These are phyloP conservation scores for Arxiozyma slooffiae DNA, from an alignment of 1,139 yeast species.

Conservation along the genomic window DNA sequence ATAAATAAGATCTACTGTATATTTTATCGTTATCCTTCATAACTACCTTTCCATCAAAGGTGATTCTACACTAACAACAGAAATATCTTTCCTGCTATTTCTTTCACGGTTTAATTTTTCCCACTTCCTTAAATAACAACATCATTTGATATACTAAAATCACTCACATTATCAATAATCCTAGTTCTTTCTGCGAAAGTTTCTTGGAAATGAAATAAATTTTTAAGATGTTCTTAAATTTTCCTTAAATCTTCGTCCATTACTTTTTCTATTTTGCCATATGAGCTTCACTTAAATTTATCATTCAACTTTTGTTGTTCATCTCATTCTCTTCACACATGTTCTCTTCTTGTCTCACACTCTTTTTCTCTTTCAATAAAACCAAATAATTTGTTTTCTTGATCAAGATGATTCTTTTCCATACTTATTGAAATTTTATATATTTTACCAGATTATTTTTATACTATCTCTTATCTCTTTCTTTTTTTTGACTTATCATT, in stretches of 20 bases:
- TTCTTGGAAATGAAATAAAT: slow-evolving; percentile 68
- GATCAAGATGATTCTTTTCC: slow-evolving; percentile 54
- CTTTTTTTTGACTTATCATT: slow-evolving; percentile 16
- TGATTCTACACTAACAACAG: slow-evolving; percentile 66
- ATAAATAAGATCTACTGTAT: slow-evolving; percentile 24
- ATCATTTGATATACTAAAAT: slow-evolving; percentile 84
- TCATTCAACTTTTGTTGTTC: slow-evolving; percentile 18
- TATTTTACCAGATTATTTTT: slow-evolving; percentile 18
- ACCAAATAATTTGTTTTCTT: slow-evolving; percentile 56
- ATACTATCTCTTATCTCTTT: slow-evolving; percentile 5
- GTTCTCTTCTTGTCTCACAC: slow-evolving; percentile 19
- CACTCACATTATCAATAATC: slow-evolving; percentile 89
- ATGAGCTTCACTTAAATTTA: neutral
- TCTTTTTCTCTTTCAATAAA: slow-evolving; percentile 36
- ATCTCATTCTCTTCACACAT: slow-evolving; percentile 10
- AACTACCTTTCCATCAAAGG: slow-evolving; percentile 60
- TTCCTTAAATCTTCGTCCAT: slow-evolving; percentile 41
- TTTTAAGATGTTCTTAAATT: slow-evolving; percentile 68
- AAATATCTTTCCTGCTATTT: slow-evolving; percentile 59
- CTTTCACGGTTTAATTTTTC: slow-evolving; percentile 50
- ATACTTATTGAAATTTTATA: slow-evolving; percentile 37
- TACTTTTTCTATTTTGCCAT: slow-evolving; percentile 33
- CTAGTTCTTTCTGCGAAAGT: slow-evolving; percentile 83
- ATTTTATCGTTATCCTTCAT: slow-evolving; percentile 17
- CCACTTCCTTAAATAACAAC: slow-evolving; percentile 57